Evolutionary conservation across 1,139 yeast species (phyloP), one percentile per base, ranked within the genome.

Genomic region (Geotrichum candidum): DNA sequence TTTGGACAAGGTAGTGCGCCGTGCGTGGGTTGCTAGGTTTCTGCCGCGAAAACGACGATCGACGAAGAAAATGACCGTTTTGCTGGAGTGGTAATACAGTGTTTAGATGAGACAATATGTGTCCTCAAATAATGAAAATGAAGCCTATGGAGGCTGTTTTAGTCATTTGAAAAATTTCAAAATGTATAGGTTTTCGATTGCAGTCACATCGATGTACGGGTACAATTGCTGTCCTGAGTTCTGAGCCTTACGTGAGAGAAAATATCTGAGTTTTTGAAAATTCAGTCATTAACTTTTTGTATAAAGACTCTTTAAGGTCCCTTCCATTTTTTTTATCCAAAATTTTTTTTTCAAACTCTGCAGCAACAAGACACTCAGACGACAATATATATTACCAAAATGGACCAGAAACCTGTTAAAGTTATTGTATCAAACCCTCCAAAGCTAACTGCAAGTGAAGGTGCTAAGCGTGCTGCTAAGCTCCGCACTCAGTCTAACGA

Each of bases 391-490:
- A 22, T 53, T 52, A 45, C 27, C 18, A 29, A 27, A 2, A 59
- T 57, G 57, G 57, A 51, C n/a, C 48, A 50, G 33, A 63, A 58
- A 31, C 63, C 59, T 29, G 67, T 68, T 22, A 68, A 66, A 61
- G 68, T 74, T 41, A 65, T 67, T 23, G 69, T 74, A 3, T 68
- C 71, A 23, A 73, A 76, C 53, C 79, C 79, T 3, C 72, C 69
- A 55, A 70, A 69, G 60, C 73, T 74, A 6, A 66, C 64, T 13
- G 73, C 78, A 9, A 73, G 77, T 51, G 76, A 70, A 56, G 75
- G 72, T 1, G 79, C 79, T 25, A 71, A 70, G 45, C 63, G 71
- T 11, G 78, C 79, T 1, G 79, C 79, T 15, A 74, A 72, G 60
- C 69, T 76, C 48, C 69, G 79, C 18, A 68, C 78, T 11, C 68